Evolutionary conservation across 2,329 filamentous ascomycete species (phyloP), one percentile per base, ranked within the genome.

Genomic region (Alternaria sp.): DNA sequence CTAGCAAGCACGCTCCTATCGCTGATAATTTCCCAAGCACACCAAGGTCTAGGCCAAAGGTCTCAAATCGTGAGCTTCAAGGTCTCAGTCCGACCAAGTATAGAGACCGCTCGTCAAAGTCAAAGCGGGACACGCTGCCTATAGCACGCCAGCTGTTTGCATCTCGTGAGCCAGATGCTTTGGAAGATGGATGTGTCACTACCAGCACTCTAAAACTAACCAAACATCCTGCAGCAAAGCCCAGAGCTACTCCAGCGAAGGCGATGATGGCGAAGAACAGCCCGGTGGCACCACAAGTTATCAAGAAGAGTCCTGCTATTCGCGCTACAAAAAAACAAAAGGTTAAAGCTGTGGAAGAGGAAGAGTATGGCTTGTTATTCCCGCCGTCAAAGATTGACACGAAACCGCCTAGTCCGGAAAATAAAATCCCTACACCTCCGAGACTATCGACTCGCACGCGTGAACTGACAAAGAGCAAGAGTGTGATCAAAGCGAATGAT

Each of bases 111-210:
- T 2, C 50, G 2, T 45, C 51, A n/a, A 45, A 17, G 2, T 14
- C 23, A 10, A 26, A 26, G 24, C 33, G 23, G n/a, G 21, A 50
- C 7, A n/a, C 8, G 17, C 7, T 9, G 4, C 40, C 51, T 7
- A 53, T 44, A 45, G 31, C 40, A 17, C 51, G 40, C 8, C 31
- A 53, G 40, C 40, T 53, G 4, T 53, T 45, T 17, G 23, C 46
- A 23, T 5, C 17, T 3, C 37, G 21, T 2, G 45, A 53, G 29
- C 23, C 29, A 8, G 11, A 45, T 17, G 17, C 17, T 17, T 17
- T 17, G 17, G 17, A 44, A 36, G 39, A 28, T 36, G 14, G 11
- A 14, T 39, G 49, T 36, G 44, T 13, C 4, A 21, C 44, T n/a
- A 7, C 1, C n/a, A 34, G 29, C 11, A 46, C 44, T 21, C 23